These are phyloP conservation scores for Septoria linicola DNA, from an alignment of 2,329 filamentous ascomycete genomes.

Conservation along the genomic window DNA sequence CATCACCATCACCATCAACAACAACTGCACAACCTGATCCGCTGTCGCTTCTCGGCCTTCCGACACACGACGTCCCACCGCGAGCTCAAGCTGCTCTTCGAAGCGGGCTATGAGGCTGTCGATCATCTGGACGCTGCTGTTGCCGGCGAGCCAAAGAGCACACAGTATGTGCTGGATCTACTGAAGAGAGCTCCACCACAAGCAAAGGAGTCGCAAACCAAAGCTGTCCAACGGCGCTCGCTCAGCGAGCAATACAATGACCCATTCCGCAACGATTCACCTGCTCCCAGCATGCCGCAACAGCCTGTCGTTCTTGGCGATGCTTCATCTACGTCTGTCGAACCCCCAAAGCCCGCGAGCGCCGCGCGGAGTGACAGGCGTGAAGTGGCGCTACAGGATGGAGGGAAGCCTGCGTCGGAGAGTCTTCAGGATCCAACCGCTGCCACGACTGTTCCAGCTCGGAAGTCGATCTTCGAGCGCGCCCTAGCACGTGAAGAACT, in stretches of 20 bases:
- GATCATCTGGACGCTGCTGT: constrained; percentile 46
- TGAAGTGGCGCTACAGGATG: no score
- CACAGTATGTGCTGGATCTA: constrained; percentile 30
- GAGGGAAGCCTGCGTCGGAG: no score
- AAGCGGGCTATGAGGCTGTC: constrained; percentile 63
- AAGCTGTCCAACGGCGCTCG: neutral
- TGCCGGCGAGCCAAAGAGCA: constrained; percentile 35
- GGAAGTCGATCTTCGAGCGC: constrained; percentile 4
- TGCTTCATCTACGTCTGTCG: no score
- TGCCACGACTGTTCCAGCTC: neutral
- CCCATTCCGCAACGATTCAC: neutral
- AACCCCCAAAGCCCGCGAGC: no score
- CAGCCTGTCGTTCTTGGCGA: no score
- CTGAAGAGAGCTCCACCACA: constrained; percentile 29
- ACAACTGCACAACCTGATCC: constrained; percentile 57
- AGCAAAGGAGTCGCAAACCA: constrained; percentile 8
- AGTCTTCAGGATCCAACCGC: no score
- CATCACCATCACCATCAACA: constrained; percentile 14
- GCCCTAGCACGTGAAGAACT: constrained; percentile 41
- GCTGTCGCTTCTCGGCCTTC: constrained; percentile 63
- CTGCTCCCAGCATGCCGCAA: neutral
- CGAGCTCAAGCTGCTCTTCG: constrained; percentile 61
- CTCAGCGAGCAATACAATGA: constrained; percentile 10
- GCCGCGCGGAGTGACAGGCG: no score
- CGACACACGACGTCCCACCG: constrained; percentile 57